Conservation (phyloP, 768 basidiomycete genomes). For the Lactarius sanguifluus region DNA sequence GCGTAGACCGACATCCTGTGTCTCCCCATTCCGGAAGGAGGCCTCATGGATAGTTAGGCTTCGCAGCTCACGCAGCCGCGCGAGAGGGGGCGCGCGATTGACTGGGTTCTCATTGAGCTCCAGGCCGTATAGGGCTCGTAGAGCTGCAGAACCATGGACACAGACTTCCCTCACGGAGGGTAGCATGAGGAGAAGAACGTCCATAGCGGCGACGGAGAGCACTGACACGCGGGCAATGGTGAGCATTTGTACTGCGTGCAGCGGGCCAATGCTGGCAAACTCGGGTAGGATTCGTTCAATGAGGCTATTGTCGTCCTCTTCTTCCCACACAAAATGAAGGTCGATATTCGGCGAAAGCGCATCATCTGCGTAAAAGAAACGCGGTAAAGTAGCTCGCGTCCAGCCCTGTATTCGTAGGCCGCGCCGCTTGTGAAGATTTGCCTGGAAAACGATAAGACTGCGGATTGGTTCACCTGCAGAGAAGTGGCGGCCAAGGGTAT, state of each 20-base stretch:
- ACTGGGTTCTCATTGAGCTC: constrained; percentile 5
- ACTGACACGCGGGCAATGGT: constrained; percentile 27
- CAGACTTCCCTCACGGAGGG: constrained; percentile 26
- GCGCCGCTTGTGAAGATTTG: constrained; percentile 14
- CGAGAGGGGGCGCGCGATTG: constrained; percentile 15
- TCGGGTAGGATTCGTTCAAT: constrained; percentile 25
- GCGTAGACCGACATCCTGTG: constrained; percentile 15
- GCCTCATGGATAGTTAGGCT: constrained; percentile 26
- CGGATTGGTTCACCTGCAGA: constrained; percentile 22
- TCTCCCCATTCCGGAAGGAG: constrained; percentile 17
- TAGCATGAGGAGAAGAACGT: constrained; percentile 20
- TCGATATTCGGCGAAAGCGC: constrained; percentile 20
- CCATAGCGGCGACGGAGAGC: constrained; percentile 17
- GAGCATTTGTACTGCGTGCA: constrained; percentile 24
- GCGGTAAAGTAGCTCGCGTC: constrained; percentile 16
- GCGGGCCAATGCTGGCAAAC: constrained; percentile 19
- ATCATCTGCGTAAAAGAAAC: constrained; percentile 22
- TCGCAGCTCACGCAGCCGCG: constrained; percentile 18
- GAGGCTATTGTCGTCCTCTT: constrained; percentile 19
- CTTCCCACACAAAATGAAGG: constrained; percentile 27
- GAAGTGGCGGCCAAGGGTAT: constrained; percentile 20
- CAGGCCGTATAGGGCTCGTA: constrained; percentile 25
- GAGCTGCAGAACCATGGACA: constrained; percentile 27
- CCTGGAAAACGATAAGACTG: constrained; percentile 23
- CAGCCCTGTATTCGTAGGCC: constrained; percentile 25